Percentiles rank a stretch among this genome's conserved stretches.
These are phyloP conservation scores for Priceomyces haplophilus DNA, from an alignment of 805 yeast species.

Conservation along the genomic window DNA sequence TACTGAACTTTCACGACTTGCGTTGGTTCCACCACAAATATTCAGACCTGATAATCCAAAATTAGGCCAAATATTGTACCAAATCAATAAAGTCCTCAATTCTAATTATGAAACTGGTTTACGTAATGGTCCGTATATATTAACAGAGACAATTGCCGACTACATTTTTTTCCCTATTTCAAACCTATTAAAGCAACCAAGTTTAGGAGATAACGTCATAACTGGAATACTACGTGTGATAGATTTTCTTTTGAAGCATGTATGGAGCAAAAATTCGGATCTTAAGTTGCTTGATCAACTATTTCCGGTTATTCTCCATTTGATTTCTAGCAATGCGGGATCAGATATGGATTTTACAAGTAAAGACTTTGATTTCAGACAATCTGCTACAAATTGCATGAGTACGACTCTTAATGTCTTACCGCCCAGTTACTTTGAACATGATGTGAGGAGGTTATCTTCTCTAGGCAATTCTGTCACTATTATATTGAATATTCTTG, in stretches of 20 bases:
- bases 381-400: slow-evolving; percentile 15
- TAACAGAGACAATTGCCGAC: slow-evolving; percentile 36
- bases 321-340: slow-evolving; percentile 16
- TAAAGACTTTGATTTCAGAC: slow-evolving; percentile 15
- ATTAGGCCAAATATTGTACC: slow-evolving; percentile 10
- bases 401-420: slow-evolving; percentile 13
- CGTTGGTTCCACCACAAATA: slow-evolving; percentile 12
- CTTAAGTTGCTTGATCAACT: slow-evolving; percentile 31
- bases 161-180: slow-evolving; percentile 41
- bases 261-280: slow-evolving; percentile 29
- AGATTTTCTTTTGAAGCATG: slow-evolving; percentile 23
- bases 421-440: slow-evolving; percentile 20
- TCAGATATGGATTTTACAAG: slow-evolving; percentile 4
- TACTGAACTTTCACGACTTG: slow-evolving; percentile 23
- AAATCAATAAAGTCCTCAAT: slow-evolving; percentile 12
- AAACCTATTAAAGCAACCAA: slow-evolving; percentile 26
- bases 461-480: slow-evolving; percentile 29
- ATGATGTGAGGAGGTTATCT: slow-evolving; percentile 18
- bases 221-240: slow-evolving; percentile 25
- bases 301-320: slow-evolving; percentile 27
- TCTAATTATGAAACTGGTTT: slow-evolving; percentile 10
- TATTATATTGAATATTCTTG: slow-evolving; percentile 19
- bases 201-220: slow-evolving; percentile 18
- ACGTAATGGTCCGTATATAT: slow-evolving; percentile 13
- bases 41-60: slow-evolving; percentile 9